Conservation (phyloP, 2,329 filamentous ascomycete species). For the Neophaeococcomyces mojaviensis region DNA sequence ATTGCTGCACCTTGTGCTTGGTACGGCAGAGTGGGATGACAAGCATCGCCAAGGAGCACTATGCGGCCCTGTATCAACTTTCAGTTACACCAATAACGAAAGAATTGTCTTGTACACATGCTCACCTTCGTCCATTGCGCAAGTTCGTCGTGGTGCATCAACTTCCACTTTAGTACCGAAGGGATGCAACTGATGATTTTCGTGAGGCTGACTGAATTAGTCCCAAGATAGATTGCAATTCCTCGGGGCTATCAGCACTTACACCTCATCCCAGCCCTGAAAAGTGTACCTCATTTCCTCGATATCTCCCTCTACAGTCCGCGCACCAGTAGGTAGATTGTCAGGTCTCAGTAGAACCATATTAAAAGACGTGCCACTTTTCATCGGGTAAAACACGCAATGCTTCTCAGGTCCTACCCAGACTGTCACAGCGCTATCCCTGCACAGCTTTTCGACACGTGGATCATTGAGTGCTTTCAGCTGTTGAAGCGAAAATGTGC, state of each 20-base stretch:
- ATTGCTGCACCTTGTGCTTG: slow-evolving; percentile 39
- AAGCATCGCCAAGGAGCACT: slow-evolving; percentile 35
- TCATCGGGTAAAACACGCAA: slow-evolving; percentile 26
- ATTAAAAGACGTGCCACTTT: slow-evolving; percentile 26
- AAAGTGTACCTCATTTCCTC: slow-evolving; percentile 21
- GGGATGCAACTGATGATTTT: too few relatives aligned
- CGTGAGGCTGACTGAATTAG: too few relatives aligned
- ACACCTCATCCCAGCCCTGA: slow-evolving; percentile 26
- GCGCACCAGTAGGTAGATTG: slow-evolving; percentile 13
- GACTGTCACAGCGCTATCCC: slow-evolving; percentile 23
- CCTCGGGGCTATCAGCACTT: too few relatives aligned
- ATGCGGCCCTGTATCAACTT: too few relatives aligned
- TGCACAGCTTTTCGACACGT: slow-evolving; percentile 21
- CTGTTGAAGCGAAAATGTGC: too few relatives aligned
- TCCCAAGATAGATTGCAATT: too few relatives aligned
- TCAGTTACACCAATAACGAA: too few relatives aligned
- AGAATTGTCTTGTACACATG: too few relatives aligned
- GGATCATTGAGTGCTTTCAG: too few relatives aligned
- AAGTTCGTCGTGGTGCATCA: too few relatives aligned
- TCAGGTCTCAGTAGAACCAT: slow-evolving; percentile 24
- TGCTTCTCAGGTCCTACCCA: slow-evolving; percentile 29
- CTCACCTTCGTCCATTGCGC: too few relatives aligned
- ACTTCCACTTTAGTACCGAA: too few relatives aligned
- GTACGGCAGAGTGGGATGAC: slow-evolving; percentile 39
- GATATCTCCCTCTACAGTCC: not conserved